phyloP scores from a whole-genome alignment of 2,329 filamentous ascomycete genomes.

The Diplodia scrobiculata region DNA sequence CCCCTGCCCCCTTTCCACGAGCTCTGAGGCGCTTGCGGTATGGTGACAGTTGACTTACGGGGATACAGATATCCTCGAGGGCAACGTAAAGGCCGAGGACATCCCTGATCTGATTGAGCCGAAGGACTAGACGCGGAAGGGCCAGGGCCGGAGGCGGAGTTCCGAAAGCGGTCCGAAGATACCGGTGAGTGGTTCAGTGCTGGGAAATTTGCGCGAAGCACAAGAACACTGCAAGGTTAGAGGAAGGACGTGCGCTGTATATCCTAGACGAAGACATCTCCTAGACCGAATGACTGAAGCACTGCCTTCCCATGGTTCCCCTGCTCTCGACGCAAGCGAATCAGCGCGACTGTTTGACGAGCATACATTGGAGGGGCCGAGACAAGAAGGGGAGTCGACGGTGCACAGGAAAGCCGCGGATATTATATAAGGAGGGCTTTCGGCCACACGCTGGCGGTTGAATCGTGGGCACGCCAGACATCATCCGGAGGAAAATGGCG shows the following conservation, averaged over 20 bases:
- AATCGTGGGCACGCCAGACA: background rate
- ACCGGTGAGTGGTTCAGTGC: background rate
- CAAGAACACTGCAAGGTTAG: background rate
- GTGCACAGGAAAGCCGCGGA: background rate
- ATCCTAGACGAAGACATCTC: slow-evolving; percentile 16
- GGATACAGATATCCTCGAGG: slow-evolving; percentile 68
- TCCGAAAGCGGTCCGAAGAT: background rate
- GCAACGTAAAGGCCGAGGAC: slow-evolving; percentile 74
- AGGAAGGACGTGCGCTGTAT: background rate
- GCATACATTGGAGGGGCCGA: background rate
- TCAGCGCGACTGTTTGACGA: background rate
- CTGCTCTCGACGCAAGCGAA: background rate
- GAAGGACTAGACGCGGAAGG: slow-evolving; percentile 6
- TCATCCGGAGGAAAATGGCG: background rate
- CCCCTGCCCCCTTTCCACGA: slow-evolving; percentile 3
- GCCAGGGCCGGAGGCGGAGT: background rate
- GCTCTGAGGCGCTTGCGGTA: background rate
- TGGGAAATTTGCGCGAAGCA: background rate
- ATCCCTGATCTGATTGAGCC: slow-evolving; percentile 66
- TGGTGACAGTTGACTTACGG: slow-evolving; percentile 23
- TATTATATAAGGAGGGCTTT: background rate
- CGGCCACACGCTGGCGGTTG: background rate
- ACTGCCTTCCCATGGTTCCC: background rate
- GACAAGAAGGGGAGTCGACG: background rate
- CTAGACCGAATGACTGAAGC: slow-evolving; percentile 6